These are phyloP conservation scores for Aciculoconidium aculeatum DNA, from an alignment of 805 yeast genomes.

Conservation along the genomic window DNA sequence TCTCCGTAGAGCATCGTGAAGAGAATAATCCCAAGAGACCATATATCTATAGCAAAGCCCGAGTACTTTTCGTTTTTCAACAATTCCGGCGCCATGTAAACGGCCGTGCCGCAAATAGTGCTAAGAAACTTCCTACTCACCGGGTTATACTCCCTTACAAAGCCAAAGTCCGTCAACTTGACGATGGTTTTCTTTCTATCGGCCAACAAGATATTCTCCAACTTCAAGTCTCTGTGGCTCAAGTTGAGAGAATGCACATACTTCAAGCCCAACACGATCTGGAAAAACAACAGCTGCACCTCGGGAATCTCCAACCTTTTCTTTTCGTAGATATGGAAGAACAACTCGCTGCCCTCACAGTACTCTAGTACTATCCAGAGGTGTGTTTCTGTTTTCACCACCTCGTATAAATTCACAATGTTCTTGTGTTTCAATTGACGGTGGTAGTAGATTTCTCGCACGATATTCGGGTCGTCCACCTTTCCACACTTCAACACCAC, in stretches of 20 bases:
- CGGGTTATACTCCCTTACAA: conserved; percentile 67
- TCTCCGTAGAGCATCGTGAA: conserved; percentile 80
- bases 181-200: conserved; percentile 51
- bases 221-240: conserved; percentile 78
- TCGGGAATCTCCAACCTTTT: conserved; percentile 48
- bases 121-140: conserved; percentile 48
- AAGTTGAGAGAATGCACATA: conserved; percentile 75
- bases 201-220: conserved; percentile 67
- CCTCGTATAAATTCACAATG: conserved; percentile 80
- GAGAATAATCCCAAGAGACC: conserved; percentile 88
- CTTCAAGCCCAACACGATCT: conserved; percentile 57
- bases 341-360: conserved; percentile 78
- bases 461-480: conserved; percentile 76
- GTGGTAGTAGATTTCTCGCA: conserved; percentile 85
- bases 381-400: conserved; percentile 69
- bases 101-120: conserved; percentile 91
- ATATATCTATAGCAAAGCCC: conserved; percentile 78
- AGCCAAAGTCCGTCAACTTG: conserved; percentile 90
- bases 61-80: conserved; percentile 62
- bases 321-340: conserved; percentile 53
- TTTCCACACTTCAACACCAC: conserved; percentile 81
- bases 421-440: conserved; percentile 78
- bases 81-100: conserved; percentile 96
- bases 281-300: conserved; percentile 51
- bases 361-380: conserved; percentile 90